Evolutionary conservation across 78 protist species (phyloP), one percentile per base, ranked within the genome.

Genomic region (Planoprotostelium fungivorum): DNA sequence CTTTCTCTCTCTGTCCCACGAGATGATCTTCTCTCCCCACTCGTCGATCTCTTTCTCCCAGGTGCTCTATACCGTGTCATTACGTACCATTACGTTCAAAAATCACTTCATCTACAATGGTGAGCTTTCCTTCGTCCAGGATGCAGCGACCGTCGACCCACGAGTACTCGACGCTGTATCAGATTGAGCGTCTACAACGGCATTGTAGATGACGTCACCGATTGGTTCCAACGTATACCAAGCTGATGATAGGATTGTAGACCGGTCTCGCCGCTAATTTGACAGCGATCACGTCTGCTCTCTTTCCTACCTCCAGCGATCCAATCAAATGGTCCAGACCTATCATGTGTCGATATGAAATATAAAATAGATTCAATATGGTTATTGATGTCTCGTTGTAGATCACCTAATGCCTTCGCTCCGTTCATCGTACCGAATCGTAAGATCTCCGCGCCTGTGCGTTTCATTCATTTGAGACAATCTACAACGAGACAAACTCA

Each of bases 141-240:
- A 92, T 84, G 63, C 87, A 88, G 39, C 88, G 84, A 10, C 94
- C 94, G 25, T 38, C 36, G 0, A 92, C 94, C 94, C 94, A 92
- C 34, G 89, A 91, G 63, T 92, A 91, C 39, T 86, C 86, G 1
- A 92, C 94, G 34, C 84, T 36, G 37, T 85, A 25, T 85, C n/a
- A 25, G n/a, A 85, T 29, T 73, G 29, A 73, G 29, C 29, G 29
- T 73, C 29, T 29, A 73, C 84, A 73, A 73, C 84, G 29, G 29
- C 36, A 16, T 85, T 35, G 37, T 85, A 36, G 37, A 85, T 85
- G 16, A 85, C n/a, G 16, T 25, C 16, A 51, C 73, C 73, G 38
- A 34, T 92, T 92, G 25, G 94, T 92, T 29, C 94, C 94, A 73
- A 92, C 94, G 37, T 92, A 92, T 28, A 92, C 94, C 0, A 92